phyloP scores from a whole-genome alignment of 352 stramenopile genomes.

The Phytophthora boehmeriae region DNA sequence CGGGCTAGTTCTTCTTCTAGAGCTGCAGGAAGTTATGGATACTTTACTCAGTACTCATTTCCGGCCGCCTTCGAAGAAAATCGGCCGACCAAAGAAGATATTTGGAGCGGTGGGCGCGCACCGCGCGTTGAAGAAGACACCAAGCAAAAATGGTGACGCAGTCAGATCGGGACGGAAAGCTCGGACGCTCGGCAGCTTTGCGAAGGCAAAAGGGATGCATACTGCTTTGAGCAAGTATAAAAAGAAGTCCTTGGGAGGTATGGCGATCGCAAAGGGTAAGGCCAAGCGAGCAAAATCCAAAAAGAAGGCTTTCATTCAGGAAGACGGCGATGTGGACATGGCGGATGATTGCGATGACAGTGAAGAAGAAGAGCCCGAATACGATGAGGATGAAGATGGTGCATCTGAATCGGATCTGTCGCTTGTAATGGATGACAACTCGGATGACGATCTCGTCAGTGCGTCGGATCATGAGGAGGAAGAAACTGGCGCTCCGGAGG shows the following conservation, averaged over 20 bases:
- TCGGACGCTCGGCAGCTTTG: slow-evolving; percentile 49
- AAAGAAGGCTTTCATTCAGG: slow-evolving; percentile 37
- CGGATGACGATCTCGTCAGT: slow-evolving; percentile 60
- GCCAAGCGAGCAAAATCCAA: slow-evolving; percentile 14
- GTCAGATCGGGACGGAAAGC: slow-evolving; percentile 19
- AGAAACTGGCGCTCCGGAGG: slow-evolving; percentile 9
- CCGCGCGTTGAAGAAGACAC: slow-evolving; percentile 9
- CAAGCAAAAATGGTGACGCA: slow-evolving; percentile 17
- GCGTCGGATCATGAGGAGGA: slow-evolving; percentile 49
- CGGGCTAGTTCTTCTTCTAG: slow-evolving; percentile 73
- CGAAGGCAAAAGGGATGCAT: slow-evolving; percentile 41
- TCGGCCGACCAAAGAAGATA: slow-evolving; percentile 56
- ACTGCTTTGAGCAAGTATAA: slow-evolving; percentile 44
- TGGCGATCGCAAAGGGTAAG: slow-evolving; percentile 25
- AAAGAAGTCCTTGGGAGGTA: slow-evolving; percentile 27
- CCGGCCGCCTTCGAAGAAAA: slow-evolving; percentile 52
- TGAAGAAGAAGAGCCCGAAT: slow-evolving; percentile 57
- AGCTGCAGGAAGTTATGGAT: slow-evolving; percentile 68
- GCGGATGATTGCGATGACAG: slow-evolving; percentile 35
- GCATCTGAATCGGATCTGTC: slow-evolving; percentile 51
- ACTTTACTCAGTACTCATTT: slow-evolving; percentile 61
- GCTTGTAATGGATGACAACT: slow-evolving; percentile 60
- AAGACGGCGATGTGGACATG: slow-evolving; percentile 33
- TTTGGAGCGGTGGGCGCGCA: slow-evolving; percentile 26
- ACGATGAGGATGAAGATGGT: slow-evolving; percentile 57